phyloP scores from a whole-genome alignment of 306 rosid genomes.

The Herpetospermum pedunculosum region DNA sequence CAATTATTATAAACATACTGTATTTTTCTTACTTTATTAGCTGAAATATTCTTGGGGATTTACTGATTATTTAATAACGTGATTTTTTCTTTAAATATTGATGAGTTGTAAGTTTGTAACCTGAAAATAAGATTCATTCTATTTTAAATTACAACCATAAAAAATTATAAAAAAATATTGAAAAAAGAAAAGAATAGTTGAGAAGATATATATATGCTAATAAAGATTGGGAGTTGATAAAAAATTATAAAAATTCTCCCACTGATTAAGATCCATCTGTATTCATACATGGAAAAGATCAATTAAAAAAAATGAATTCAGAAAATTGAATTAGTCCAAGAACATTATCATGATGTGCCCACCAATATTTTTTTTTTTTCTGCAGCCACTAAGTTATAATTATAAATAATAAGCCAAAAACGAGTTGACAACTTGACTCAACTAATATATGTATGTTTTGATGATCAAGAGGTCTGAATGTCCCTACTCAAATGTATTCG shows the following conservation, averaged over 20 bases:
- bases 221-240: background rate
- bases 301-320: background rate
- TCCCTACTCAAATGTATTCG: too few relatives aligned
- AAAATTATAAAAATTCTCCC: background rate
- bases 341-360: slow-evolving; percentile 1
- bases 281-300: background rate
- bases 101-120: too few relatives aligned
- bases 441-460: too few relatives aligned
- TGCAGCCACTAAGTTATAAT: background rate
- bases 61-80: too few relatives aligned
- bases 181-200: background rate
- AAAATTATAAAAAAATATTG: background rate
- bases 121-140: background rate
- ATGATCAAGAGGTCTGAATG: too few relatives aligned
- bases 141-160: background rate
- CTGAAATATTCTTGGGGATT: background rate
- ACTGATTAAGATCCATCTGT: background rate
- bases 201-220: background rate
- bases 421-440: too few relatives aligned
- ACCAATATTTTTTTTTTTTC: background rate
- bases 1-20: too few relatives aligned
- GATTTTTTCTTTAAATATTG: background rate
- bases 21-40: too few relatives aligned
- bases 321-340: background rate
- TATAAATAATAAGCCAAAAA: too few relatives aligned